phyloP scores from a whole-genome alignment of 179 eudicot species.

The Pouteria campechiana region DNA sequence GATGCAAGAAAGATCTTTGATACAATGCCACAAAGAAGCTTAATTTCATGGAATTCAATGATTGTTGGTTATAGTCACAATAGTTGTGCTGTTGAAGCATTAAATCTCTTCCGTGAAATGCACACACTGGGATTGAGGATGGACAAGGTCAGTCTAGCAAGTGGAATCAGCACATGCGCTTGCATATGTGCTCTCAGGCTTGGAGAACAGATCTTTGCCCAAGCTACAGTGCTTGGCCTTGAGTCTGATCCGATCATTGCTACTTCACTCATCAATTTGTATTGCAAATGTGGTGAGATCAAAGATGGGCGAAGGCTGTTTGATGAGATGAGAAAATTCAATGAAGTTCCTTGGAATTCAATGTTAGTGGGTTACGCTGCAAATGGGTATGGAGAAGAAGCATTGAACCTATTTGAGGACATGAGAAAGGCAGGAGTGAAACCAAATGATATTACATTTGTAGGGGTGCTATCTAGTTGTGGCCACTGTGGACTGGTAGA shows the following conservation, averaged over 20 bases:
- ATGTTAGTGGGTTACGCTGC: slow-evolving; percentile 87
- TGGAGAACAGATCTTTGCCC: slow-evolving; percentile 81
- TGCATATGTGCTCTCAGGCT: slow-evolving; percentile 52
- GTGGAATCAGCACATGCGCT: slow-evolving; percentile 75
- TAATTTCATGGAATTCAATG: slow-evolving; percentile 92
- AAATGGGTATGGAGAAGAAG: slow-evolving; percentile 65
- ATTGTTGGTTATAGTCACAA: slow-evolving; percentile 72
- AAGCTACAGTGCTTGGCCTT: slow-evolving; percentile 53
- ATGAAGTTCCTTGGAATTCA: slow-evolving; percentile 72
- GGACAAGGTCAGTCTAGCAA: slow-evolving; percentile 63
- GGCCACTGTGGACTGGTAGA: slow-evolving; percentile 75
- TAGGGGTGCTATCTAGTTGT: slow-evolving; percentile 70
- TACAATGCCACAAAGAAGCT: slow-evolving; percentile 39
- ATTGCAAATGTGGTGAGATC: slow-evolving; percentile 80
- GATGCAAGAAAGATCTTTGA: slow-evolving; percentile 65
- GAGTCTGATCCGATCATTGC: slow-evolving; percentile 46
- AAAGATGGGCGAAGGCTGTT: slow-evolving; percentile 48
- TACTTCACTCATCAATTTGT: slow-evolving; percentile 71
- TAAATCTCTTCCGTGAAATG: slow-evolving; percentile 54
- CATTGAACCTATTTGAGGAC: slow-evolving; percentile 41
- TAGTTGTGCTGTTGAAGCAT: slow-evolving; percentile 48
- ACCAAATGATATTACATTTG: slow-evolving; percentile 58
- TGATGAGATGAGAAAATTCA: slow-evolving; percentile 33
- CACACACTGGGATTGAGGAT: slow-evolving; percentile 30
- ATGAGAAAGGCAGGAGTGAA: slow-evolving; percentile 36